Conservation (phyloP, 306 rosid genomes). For the Prunus padus region DNA sequence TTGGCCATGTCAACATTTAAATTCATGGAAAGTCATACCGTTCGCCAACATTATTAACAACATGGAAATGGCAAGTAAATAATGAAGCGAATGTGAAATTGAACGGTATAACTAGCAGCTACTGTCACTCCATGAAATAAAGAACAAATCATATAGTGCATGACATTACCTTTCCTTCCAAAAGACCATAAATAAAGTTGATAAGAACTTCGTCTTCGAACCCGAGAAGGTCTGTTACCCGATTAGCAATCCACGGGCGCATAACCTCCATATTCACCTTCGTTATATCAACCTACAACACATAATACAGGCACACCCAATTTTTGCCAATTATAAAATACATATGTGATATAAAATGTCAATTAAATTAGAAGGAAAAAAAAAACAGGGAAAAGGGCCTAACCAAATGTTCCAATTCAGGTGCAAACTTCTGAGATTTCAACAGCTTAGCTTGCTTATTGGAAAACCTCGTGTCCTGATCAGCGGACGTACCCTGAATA, state of each 20-base stretch:
- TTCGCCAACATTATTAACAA: not conserved
- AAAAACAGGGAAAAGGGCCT: constrained; percentile 14
- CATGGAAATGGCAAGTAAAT: not conserved
- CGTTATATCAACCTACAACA: constrained; percentile 72
- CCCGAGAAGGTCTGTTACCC: constrained; percentile 93
- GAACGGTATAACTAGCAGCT: not conserved
- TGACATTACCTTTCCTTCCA: constrained; percentile 79
- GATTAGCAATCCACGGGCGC: constrained; percentile 84
- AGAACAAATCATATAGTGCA: not conserved
- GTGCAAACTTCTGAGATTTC: constrained; percentile 95
- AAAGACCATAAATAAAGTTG: constrained; percentile 86
- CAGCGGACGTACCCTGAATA: constrained; percentile 88
- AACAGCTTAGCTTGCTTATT: constrained; percentile 94
- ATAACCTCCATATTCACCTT: constrained; percentile 93
- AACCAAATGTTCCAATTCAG: constrained; percentile 93
- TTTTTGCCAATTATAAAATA: constrained; percentile 5
- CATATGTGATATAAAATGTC: not conserved
- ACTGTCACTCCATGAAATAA: not conserved
- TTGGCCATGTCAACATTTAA: not conserved
- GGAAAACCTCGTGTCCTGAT: constrained; percentile 96
- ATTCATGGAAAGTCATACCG: not conserved
- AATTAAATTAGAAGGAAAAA: not conserved
- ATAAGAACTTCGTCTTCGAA: constrained; percentile 98
- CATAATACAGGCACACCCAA: constrained; percentile 20
- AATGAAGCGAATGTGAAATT: not conserved